Conservation (phyloP, 2,329 filamentous ascomycete species). For the Polytolypa hystricis region DNA sequence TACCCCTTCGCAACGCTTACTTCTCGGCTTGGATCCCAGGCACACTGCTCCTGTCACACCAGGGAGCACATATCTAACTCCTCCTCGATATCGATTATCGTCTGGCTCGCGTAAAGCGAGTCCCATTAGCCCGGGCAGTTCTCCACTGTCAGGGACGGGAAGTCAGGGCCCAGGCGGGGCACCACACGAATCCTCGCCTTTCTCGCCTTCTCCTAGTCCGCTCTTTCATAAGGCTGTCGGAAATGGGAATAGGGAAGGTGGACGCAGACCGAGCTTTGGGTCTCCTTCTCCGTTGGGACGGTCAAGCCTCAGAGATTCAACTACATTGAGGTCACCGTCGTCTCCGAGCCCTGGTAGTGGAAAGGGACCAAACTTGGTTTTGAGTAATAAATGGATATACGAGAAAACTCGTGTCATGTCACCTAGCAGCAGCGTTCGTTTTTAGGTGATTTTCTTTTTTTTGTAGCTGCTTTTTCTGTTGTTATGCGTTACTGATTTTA, state of each 20-base stretch:
- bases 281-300: constrained; percentile 45
- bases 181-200: constrained; percentile 37
- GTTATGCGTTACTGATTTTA: too few species aligned
- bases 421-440: constrained; percentile 26
- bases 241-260: constrained; percentile 25
- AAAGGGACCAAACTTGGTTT: constrained; percentile 60
- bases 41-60: constrained; percentile 54
- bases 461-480: too few species aligned
- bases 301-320: constrained; percentile 33
- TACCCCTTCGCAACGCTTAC: constrained; percentile 73
- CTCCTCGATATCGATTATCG: constrained; percentile 74
- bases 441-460: too few species aligned
- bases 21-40: constrained; percentile 68
- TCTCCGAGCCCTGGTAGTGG: constrained; percentile 56
- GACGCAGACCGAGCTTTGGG: constrained; percentile 53
- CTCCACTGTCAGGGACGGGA: constrained; percentile 28
- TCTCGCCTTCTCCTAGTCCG: constrained; percentile 44
- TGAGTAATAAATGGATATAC: constrained; percentile 94
- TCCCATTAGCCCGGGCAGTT: constrained; percentile 27
- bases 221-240: constrained; percentile 59
- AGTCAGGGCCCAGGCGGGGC: constrained; percentile 24
- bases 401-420: constrained; percentile 52
- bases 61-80: constrained; percentile 65
- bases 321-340: constrained; percentile 47
- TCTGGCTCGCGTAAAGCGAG: constrained; percentile 43